Base-by-base conservation (phyloP, 768 basidiomycete species). In the Glaciozyma martinii region DNA sequence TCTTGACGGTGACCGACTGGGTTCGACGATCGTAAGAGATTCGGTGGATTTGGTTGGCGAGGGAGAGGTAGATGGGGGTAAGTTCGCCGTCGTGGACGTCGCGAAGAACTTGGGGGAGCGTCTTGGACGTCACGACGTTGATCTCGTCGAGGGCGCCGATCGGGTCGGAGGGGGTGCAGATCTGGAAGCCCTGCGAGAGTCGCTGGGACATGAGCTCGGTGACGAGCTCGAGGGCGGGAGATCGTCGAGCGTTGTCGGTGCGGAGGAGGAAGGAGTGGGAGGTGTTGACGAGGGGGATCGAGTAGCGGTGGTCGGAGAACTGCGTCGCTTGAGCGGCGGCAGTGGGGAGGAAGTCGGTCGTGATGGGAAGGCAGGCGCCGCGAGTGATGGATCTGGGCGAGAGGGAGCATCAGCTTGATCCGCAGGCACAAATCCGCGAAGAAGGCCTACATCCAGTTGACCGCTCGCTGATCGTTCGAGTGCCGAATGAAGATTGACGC, bases 31-130 rank as follows among this genome's bases (percentile, higher is more conserved):
- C 89, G 72, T 92, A 98, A 49, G 87, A 86, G 66, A 99, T 85
- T 30, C 87, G 81, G 76, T 98, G 94, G 50, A 98, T 90, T 76
- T 94, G 90, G 74, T 97, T 94, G 74, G 86, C 87, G 84, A 93
- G 92, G 71, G 90, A 90, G 60, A 98, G 81, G 78, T 88, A 98
- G 10, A 95, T 86, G 1, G 91, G 43, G 58, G 87, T 84, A 40
- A 67, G 70, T 21, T 75, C 62, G 50, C 75, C 69, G 70, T 71
- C 53, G 25, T 74, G 71, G 32, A 71, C 66, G 44, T 68, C 68
- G 43, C 57, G 62, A 2, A 79, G 67, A 2, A 77, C 75, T 58
- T 79, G 77, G 3, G 75, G 74, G 1, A 77, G 33, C 18, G 70
- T 67, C 43, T 71, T 71, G 52, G 37, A 42, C 44, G 57, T 47